Conservation (phyloP, 2,329 filamentous ascomycete species). For the Phaeophleospora eucalypticola region DNA sequence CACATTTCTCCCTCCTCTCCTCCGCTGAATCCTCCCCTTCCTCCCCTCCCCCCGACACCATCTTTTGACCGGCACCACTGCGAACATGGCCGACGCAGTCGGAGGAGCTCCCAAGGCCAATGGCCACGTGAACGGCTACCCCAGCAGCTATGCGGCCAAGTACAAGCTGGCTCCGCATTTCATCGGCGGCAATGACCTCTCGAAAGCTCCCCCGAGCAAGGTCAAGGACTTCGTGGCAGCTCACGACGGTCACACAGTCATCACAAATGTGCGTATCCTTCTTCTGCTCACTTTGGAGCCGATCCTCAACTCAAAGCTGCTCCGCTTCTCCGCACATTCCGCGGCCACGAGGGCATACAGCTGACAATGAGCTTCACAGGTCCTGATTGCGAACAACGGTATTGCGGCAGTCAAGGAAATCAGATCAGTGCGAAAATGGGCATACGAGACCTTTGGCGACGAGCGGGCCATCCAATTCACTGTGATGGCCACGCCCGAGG, state of each 20-base stretch:
- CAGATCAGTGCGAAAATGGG: conserved; percentile 98
- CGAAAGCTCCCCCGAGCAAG: conserved; percentile 73
- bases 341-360: conserved; percentile 12
- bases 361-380: conserved; percentile 50
- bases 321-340: neutral
- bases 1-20: neutral
- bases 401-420: conserved; percentile 99
- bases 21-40: conserved; percentile 4
- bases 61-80: conserved; percentile 28
- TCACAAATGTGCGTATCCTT: conserved; percentile 76
- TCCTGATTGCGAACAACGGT: conserved; percentile 98
- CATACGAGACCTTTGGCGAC: conserved; percentile 98
- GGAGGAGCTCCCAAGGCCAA: conserved; percentile 36
- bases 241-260: conserved; percentile 93
- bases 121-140: conserved; percentile 48
- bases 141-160: conserved; percentile 70
- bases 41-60: conserved; percentile 13
- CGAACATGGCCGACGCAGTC: conserved; percentile 38
- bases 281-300: neutral
- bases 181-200: conserved; percentile 87
- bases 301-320: neutral
- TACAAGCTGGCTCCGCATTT: conserved; percentile 86
- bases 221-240: conserved; percentile 94
- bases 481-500: conserved; percentile 98
- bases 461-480: conserved; percentile 98